phyloP scores from a whole-genome alignment of 2,329 filamentous ascomycete species.

The Sclerotiophoma versabilis region DNA sequence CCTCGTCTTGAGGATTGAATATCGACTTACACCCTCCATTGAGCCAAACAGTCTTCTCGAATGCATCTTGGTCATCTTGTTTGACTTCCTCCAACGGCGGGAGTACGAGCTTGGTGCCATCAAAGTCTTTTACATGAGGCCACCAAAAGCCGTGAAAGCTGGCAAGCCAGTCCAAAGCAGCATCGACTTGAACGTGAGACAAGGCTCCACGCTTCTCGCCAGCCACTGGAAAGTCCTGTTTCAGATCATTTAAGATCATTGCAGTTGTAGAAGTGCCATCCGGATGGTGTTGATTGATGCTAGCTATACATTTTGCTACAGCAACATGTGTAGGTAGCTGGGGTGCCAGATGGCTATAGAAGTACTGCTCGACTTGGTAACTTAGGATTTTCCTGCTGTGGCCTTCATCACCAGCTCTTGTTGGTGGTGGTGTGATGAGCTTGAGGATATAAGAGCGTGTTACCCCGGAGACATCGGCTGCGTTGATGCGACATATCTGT shows the following conservation, averaged over 20 bases:
- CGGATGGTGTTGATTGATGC: slow-evolving; percentile 51
- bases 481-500: slow-evolving; percentile 63
- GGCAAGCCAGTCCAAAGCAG: slow-evolving; percentile 68
- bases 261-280: slow-evolving; percentile 55
- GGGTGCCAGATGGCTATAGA: slow-evolving; percentile 66
- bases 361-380: slow-evolving; percentile 72
- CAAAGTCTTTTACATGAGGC: slow-evolving; percentile 37
- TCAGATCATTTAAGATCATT: slow-evolving; percentile 66
- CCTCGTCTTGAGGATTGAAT: too few relatives aligned
- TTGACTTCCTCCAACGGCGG: slow-evolving; percentile 64
- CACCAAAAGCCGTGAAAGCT: slow-evolving; percentile 66
- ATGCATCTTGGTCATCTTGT: slow-evolving; percentile 35
- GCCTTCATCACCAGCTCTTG: slow-evolving; percentile 60
- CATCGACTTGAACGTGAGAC: slow-evolving; percentile 56
- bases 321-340: slow-evolving; percentile 53
- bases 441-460: slow-evolving; percentile 62
- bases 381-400: slow-evolving; percentile 71
- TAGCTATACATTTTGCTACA: slow-evolving; percentile 60
- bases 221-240: slow-evolving; percentile 61
- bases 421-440: slow-evolving; percentile 62
- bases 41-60: slow-evolving; percentile 58
- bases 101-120: slow-evolving; percentile 52
- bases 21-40: slow-evolving; percentile 63
- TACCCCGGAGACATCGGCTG: slow-evolving; percentile 32
- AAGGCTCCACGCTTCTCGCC: slow-evolving; percentile 62